These are phyloP conservation scores for Thuja plicata DNA, from an alignment of 83 land plant genomes.

Conservation along the genomic window DNA sequence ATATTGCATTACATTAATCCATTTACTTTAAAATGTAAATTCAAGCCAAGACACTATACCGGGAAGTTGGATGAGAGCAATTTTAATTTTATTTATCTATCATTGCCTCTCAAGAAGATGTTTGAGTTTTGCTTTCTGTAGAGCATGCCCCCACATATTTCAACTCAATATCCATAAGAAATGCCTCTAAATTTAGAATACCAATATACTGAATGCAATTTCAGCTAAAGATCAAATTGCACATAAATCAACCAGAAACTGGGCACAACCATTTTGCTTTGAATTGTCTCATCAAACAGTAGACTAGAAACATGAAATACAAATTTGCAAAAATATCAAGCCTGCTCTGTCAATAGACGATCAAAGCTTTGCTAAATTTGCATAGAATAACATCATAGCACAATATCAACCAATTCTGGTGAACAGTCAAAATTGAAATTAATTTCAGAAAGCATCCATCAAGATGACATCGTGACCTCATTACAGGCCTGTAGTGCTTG, in stretches of 20 bases:
- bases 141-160: not conserved
- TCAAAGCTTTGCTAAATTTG: not conserved
- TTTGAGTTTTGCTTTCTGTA: not conserved
- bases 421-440: not conserved
- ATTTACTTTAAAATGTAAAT: not conserved
- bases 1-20: not conserved
- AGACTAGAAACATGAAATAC: not conserved
- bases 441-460: not conserved
- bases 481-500: conserved; percentile 38
- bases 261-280: not conserved
- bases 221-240: not conserved
- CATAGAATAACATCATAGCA: not conserved
- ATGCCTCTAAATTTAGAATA: not conserved
- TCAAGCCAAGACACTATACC: not conserved
- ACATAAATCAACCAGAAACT: not conserved
- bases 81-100: not conserved
- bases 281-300: not conserved
- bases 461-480: conserved; percentile 9
- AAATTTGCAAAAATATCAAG: not conserved
- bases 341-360: not conserved
- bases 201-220: not conserved
- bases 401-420: not conserved
- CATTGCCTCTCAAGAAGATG: not conserved
- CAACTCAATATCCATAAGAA: not conserved
- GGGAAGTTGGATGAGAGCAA: not conserved